These are phyloP conservation scores for Penicillium flavigenum DNA, from an alignment of 495 filamentous ascomycete genomes.

Conservation along the genomic window DNA sequence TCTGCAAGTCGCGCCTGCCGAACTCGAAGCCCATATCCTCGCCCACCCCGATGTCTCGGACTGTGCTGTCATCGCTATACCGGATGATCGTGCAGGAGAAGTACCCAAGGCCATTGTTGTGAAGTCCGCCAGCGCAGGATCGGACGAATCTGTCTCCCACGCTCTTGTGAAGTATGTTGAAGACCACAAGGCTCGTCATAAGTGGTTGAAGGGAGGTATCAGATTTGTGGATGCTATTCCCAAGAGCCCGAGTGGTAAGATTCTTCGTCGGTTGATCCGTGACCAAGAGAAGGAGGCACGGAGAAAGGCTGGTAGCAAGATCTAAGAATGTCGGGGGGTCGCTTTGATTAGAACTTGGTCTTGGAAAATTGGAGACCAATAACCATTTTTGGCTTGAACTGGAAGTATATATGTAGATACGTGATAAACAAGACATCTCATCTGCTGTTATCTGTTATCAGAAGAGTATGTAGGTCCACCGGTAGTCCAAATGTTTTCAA, in stretches of 20 bases:
- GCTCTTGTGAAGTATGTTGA: slow-evolving; percentile 76
- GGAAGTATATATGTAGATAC: no score
- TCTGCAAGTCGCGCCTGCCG: slow-evolving; percentile 87
- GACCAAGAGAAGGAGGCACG: slow-evolving; percentile 75
- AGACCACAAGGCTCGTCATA: slow-evolving; percentile 80
- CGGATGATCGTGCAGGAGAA: slow-evolving; percentile 73
- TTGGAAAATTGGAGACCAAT: not conserved
- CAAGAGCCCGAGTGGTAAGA: slow-evolving; percentile 93
- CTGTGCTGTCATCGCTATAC: slow-evolving; percentile 79
- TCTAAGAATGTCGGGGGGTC: slow-evolving; percentile 31
- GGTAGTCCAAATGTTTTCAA: not conserved
- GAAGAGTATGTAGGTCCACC: not conserved
- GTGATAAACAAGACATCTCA: not conserved
- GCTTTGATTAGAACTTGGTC: not conserved
- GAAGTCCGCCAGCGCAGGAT: slow-evolving; percentile 59
- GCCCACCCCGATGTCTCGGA: slow-evolving; percentile 79
- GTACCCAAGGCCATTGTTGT: slow-evolving; percentile 87
- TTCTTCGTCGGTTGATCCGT: slow-evolving; percentile 73
- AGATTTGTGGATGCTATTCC: slow-evolving; percentile 75
- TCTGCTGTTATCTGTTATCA: not conserved
- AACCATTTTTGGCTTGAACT: not conserved
- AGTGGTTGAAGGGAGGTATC: slow-evolving; percentile 85
- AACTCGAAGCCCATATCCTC: slow-evolving; percentile 86
- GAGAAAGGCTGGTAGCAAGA: slow-evolving; percentile 58
- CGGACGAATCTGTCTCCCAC: slow-evolving; percentile 59